Conservation (phyloP, 805 yeast species). For the Danielia oregonensis region DNA sequence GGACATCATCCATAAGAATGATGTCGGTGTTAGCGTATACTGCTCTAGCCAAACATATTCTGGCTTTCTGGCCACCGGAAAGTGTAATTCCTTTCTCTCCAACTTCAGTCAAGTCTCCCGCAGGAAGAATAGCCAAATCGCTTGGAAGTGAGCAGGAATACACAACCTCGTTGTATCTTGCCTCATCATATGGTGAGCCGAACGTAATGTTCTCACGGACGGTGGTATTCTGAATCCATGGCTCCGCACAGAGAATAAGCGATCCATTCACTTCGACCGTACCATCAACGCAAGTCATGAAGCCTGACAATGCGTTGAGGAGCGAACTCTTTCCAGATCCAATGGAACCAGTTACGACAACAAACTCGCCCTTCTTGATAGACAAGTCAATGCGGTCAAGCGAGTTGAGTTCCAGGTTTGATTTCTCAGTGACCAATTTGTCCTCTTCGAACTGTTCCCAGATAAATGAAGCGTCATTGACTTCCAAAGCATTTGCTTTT, state of each 20-base stretch:
- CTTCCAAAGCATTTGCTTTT: background rate
- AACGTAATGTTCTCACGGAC: slow-evolving; percentile 5
- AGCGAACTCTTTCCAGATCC: slow-evolving; percentile 9
- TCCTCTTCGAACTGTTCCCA: background rate
- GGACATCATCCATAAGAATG: slow-evolving; percentile 8
- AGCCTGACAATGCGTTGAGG: slow-evolving; percentile 3
- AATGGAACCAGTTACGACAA: slow-evolving; percentile 7
- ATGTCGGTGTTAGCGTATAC: slow-evolving; percentile 5
- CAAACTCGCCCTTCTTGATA: slow-evolving; percentile 5
- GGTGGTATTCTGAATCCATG: slow-evolving; percentile 10
- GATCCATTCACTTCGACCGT: slow-evolving; percentile 1
- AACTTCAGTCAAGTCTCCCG: slow-evolving; percentile 9
- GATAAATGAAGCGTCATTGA: background rate
- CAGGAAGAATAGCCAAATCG: slow-evolving; percentile 7
- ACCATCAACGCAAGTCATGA: slow-evolving; percentile 4
- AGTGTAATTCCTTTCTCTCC: slow-evolving; percentile 11
- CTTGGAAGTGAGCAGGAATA: slow-evolving; percentile 3
- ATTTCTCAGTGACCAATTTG: background rate
- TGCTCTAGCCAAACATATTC: slow-evolving; percentile 9
- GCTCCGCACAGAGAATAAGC: slow-evolving; percentile 6
- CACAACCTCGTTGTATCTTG: slow-evolving; percentile 5
- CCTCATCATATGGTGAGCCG: slow-evolving; percentile 2
- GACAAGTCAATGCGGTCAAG: slow-evolving; percentile 1
- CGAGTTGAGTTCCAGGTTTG: slow-evolving; percentile 1
- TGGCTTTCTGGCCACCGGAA: slow-evolving; percentile 12